phyloP scores from a whole-genome alignment of 768 basidiomycete genomes.

The Phaffia tasmanica region DNA sequence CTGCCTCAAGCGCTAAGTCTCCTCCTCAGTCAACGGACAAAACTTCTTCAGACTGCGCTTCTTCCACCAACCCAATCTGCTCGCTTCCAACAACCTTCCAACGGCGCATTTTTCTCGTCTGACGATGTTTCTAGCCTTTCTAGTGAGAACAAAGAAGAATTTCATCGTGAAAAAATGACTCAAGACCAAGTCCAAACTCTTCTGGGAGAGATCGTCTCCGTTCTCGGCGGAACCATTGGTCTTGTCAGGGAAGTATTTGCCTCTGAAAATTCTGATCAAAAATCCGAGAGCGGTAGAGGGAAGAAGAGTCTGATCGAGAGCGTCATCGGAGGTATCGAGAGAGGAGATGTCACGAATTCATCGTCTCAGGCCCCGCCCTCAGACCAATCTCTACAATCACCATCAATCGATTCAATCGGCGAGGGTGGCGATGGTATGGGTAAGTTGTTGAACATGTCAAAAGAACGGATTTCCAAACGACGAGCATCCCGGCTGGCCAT shows the following conservation, averaged over 20 bases:
- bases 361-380: slow-evolving; percentile 44
- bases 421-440: not conserved
- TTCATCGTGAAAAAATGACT: slow-evolving; percentile 17
- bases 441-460: not conserved
- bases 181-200: slow-evolving; percentile 46
- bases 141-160: not conserved
- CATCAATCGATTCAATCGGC: slow-evolving; percentile 1
- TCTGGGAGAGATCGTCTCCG: slow-evolving; percentile 46
- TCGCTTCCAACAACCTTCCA: not conserved
- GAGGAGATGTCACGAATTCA: not conserved
- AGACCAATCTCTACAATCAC: slow-evolving; percentile 48
- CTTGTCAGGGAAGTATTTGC: slow-evolving; percentile 53
- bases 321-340: slow-evolving; percentile 20
- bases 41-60: slow-evolving; percentile 30
- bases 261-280: slow-evolving; percentile 28
- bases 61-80: not conserved
- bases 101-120: not conserved
- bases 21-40: slow-evolving; percentile 52
- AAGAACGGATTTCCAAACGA: slow-evolving; percentile 3
- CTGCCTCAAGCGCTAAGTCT: slow-evolving; percentile 59
- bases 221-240: slow-evolving; percentile 51
- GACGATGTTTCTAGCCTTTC: not conserved
- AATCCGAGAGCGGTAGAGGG: not conserved
- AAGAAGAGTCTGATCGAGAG: slow-evolving; percentile 9
- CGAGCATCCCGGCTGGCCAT: slow-evolving; percentile 38